These are phyloP conservation scores for Metschnikowia colocasiae DNA, from an alignment of 805 yeast genomes.

Conservation along the genomic window DNA sequence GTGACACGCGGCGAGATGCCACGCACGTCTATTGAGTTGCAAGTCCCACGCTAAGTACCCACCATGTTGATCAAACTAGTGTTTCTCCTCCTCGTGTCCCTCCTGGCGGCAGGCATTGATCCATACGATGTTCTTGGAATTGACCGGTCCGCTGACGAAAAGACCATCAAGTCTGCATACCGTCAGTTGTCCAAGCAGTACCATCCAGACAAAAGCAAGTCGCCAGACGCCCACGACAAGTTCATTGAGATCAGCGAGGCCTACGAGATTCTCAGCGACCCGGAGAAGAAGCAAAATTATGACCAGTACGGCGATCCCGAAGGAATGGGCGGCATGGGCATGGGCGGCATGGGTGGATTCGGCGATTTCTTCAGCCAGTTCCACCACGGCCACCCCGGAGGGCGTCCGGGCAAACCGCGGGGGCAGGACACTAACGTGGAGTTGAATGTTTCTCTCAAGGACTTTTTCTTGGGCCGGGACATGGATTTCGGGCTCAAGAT, in stretches of 20 bases:
- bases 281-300: constrained; percentile 63
- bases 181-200: constrained; percentile 75
- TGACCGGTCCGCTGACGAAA: constrained; percentile 62
- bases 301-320: constrained; percentile 75
- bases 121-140: constrained; percentile 68
- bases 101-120: constrained; percentile 32
- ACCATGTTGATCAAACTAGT: background rate
- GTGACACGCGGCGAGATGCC: constrained; percentile 1
- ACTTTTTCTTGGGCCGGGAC: constrained; percentile 67
- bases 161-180: constrained; percentile 82
- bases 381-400: constrained; percentile 26
- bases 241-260: constrained; percentile 93
- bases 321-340: constrained; percentile 23
- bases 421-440: constrained; percentile 63
- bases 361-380: constrained; percentile 58
- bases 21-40: background rate
- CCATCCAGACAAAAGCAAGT: constrained; percentile 93
- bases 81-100: constrained; percentile 10
- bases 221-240: constrained; percentile 77
- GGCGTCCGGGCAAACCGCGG: constrained; percentile 41
- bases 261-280: constrained; percentile 75
- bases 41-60: background rate
- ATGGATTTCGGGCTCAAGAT: constrained; percentile 59
- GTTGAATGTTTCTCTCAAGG: constrained; percentile 55
- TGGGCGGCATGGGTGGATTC: constrained; percentile 28